phyloP scores from a whole-genome alignment of 345 rosid species.

The Lepidium aucheri region DNA sequence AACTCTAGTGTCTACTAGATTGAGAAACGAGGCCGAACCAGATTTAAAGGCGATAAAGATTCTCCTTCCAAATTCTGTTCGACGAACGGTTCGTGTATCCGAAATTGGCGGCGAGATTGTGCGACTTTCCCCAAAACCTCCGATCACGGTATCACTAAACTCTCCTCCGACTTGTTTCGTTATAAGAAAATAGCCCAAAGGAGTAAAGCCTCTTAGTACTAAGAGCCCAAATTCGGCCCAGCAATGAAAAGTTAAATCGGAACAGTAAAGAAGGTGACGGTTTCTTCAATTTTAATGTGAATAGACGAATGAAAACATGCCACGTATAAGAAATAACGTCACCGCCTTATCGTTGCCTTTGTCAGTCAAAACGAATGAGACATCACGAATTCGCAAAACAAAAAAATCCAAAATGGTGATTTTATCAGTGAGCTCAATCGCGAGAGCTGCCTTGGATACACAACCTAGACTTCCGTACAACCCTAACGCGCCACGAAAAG shows the following conservation, averaged over 20 bases:
- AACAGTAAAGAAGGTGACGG: background rate
- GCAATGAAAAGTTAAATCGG: background rate
- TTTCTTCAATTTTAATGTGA: background rate
- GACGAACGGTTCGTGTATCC: background rate
- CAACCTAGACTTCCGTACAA: slow-evolving; percentile 62
- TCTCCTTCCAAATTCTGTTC: background rate
- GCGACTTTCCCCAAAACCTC: background rate
- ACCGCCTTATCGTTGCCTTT: slow-evolving; percentile 12
- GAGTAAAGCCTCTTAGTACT: background rate
- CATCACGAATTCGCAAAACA: too few species aligned
- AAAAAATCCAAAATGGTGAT: slow-evolving; percentile 19
- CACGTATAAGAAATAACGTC: slow-evolving; percentile 1
- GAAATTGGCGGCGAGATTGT: background rate
- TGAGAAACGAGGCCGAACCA: background rate
- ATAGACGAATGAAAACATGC: background rate
- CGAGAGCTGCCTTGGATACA: slow-evolving; percentile 69
- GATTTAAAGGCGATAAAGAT: too few species aligned
- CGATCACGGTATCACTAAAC: background rate
- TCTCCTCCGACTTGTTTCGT: background rate
- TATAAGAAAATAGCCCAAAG: background rate
- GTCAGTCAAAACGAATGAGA: background rate
- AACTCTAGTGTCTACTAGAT: background rate
- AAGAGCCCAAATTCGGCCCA: background rate
- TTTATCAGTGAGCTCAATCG: slow-evolving; percentile 27
- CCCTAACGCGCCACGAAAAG: slow-evolving; percentile 73